phyloP scores from a whole-genome alignment of 768 basidiomycete species.

The Agrocybe pediades region DNA sequence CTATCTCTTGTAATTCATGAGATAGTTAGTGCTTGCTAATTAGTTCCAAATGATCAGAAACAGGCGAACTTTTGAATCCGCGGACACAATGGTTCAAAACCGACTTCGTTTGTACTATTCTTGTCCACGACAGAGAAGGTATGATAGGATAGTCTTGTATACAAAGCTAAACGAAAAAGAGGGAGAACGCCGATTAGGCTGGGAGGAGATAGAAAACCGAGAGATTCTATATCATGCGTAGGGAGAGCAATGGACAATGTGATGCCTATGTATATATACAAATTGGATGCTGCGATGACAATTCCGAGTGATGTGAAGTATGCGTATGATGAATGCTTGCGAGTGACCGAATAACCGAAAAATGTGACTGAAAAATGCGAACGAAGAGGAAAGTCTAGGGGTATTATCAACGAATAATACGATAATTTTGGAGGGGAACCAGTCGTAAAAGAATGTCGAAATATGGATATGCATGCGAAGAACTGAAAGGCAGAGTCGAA shows the following conservation, averaged over 20 bases:
- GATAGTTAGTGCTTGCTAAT: neutral
- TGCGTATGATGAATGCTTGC: neutral
- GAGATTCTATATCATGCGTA: neutral
- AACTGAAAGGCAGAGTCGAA: neutral
- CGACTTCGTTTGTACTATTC: neutral
- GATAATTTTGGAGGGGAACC: conserved; percentile 6
- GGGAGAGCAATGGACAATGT: neutral
- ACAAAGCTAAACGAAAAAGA: neutral
- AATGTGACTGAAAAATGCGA: neutral
- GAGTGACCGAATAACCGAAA: conserved; percentile 1
- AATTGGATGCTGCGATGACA: conserved; percentile 6
- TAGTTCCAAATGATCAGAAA: neutral
- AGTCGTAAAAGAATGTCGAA: neutral
- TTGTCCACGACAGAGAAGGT: too few species aligned
- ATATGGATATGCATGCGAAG: neutral
- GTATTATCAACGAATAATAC: conserved; percentile 2
- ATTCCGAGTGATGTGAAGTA: conserved; percentile 6
- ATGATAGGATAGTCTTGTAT: neutral
- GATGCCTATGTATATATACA: conserved; percentile 3
- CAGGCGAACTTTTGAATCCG: neutral
- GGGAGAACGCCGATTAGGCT: neutral
- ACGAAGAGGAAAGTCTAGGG: neutral
- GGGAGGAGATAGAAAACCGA: neutral
- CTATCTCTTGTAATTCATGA: neutral
- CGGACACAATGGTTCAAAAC: neutral